phyloP scores from a whole-genome alignment of 805 yeast genomes.

The Saccharomyces paradoxus region DNA sequence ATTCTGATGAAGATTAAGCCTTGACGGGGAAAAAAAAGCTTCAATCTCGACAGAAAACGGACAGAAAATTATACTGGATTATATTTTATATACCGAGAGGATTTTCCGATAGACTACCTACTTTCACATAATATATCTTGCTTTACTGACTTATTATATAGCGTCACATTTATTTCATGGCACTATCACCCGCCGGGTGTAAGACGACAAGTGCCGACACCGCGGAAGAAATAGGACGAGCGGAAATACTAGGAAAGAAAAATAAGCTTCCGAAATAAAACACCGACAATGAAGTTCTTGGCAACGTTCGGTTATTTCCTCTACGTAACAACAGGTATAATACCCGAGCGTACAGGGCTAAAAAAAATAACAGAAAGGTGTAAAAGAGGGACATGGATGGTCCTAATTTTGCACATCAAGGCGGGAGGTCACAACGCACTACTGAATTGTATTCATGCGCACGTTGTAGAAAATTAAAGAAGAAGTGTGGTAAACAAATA shows the following conservation, averaged over 20 bases:
- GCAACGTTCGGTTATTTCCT: not conserved
- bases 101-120: not conserved
- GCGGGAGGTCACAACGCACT: not conserved
- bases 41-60: not conserved
- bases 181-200: not conserved
- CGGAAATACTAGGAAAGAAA: not conserved
- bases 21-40: not conserved
- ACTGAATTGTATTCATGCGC: slow-evolving; percentile 34
- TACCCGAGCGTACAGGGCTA: not conserved
- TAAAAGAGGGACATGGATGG: slow-evolving; percentile 4
- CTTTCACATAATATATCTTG: not conserved
- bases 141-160: not conserved
- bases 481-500: slow-evolving; percentile 39
- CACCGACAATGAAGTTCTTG: not conserved
- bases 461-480: slow-evolving; percentile 42
- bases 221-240: not conserved
- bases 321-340: not conserved
- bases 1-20: not conserved
- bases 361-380: slow-evolving; percentile 4
- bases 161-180: not conserved
- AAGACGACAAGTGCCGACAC: not conserved
- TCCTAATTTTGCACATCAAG: not conserved
- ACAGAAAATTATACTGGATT: not conserved
- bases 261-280: not conserved
- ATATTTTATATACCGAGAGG: not conserved